These are phyloP conservation scores for Penicillium sp. DNA, from an alignment of 2,329 filamentous ascomycete species.

Conservation along the genomic window DNA sequence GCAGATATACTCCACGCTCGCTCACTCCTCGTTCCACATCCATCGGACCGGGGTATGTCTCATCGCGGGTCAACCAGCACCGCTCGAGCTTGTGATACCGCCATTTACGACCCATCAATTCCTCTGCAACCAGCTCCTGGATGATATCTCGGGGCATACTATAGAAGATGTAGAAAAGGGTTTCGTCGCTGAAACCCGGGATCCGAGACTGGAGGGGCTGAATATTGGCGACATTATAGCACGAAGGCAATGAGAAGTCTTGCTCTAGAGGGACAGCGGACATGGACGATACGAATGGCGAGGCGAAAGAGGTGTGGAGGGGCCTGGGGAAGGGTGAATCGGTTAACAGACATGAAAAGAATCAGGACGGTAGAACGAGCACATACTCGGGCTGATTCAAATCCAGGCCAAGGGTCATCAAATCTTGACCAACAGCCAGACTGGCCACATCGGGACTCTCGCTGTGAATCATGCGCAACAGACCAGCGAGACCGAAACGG, in stretches of 20 bases:
- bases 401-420: conserved; percentile 67
- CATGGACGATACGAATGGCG: conserved; percentile 63
- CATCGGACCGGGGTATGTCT: conserved; percentile 52
- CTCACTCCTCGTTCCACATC: conserved; percentile 52
- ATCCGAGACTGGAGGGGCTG: conserved; percentile 64
- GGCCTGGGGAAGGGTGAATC: conserved; percentile 46
- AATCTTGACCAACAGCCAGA: conserved; percentile 66
- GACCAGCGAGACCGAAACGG: conserved; percentile 62
- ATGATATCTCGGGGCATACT: conserved; percentile 67
- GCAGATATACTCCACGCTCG: conserved; percentile 56
- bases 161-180: conserved; percentile 72
- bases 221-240: conserved; percentile 69
- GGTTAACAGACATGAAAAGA: conserved; percentile 21
- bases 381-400: conserved; percentile 65
- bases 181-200: conserved; percentile 65
- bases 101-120: conserved; percentile 61
- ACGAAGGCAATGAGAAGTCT: conserved; percentile 65
- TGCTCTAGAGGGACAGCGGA: conserved; percentile 64
- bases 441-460: conserved; percentile 57
- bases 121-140: conserved; percentile 68
- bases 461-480: conserved; percentile 61
- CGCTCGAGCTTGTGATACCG: conserved; percentile 57
- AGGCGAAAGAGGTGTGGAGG: conserved; percentile 66
- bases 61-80: conserved; percentile 56
- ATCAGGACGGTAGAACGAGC: background rate